Conservation (phyloP, 176 grass and related monocot species). For the Pontederia paniculata region DNA sequence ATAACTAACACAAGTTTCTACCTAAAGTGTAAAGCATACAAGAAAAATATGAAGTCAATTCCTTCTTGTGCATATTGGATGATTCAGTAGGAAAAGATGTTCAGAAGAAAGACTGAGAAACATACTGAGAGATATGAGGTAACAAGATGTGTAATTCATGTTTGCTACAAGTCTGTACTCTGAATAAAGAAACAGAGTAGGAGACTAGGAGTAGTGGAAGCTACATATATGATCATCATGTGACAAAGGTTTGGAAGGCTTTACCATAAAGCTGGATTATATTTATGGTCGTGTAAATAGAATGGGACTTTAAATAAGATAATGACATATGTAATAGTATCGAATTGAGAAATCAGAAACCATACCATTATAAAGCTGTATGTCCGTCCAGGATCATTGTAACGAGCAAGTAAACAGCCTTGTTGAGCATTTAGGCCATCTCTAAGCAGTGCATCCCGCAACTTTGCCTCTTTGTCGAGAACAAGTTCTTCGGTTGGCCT, state of each 20-base stretch:
- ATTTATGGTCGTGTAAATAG: background rate
- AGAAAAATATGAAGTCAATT: too few relatives aligned
- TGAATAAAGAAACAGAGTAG: too few relatives aligned
- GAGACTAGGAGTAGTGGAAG: too few relatives aligned
- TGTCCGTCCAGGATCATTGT: constrained; percentile 80
- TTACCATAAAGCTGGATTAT: background rate
- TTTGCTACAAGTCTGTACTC: too few relatives aligned
- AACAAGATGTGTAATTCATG: too few relatives aligned
- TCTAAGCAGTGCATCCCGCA: constrained; percentile 42
- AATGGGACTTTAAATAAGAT: background rate
- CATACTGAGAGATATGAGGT: too few relatives aligned
- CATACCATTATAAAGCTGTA: constrained; percentile 76
- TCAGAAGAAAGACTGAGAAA: too few relatives aligned
- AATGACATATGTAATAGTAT: background rate
- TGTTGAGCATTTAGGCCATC: constrained; percentile 56
- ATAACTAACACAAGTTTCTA: background rate
- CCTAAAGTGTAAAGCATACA: background rate
- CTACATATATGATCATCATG: too few relatives aligned
- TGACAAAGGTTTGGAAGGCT: too few relatives aligned
- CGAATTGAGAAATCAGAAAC: constrained; percentile 1
- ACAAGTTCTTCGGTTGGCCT: constrained; percentile 62
- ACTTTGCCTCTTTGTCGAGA: constrained; percentile 37
- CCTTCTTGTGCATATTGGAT: too few relatives aligned
- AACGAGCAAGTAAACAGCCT: constrained; percentile 79
- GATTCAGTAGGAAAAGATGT: too few relatives aligned